These are phyloP conservation scores for Aspergillus luchuensis DNA, from an alignment of 2,329 filamentous ascomycete species.

Conservation along the genomic window DNA sequence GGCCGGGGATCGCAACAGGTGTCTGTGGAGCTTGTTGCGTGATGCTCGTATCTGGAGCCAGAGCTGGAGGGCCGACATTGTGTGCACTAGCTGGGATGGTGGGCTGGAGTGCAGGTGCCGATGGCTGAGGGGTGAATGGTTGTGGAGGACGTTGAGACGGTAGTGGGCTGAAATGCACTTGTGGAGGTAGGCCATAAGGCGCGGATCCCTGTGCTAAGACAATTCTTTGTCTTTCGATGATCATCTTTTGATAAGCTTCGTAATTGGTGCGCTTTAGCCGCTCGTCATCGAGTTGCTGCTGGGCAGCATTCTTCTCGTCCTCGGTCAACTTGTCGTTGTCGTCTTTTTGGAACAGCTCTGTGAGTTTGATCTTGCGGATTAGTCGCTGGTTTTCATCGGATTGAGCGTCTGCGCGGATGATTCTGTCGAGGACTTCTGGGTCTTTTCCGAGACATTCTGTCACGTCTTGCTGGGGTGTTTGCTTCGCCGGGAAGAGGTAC, in stretches of 20 bases:
- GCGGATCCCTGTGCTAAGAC: background rate
- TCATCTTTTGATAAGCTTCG: constrained; percentile 31
- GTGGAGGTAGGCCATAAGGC: too few relatives aligned
- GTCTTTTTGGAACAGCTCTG: constrained; percentile 73
- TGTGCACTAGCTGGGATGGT: constrained; percentile 12
- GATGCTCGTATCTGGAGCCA: constrained; percentile 27
- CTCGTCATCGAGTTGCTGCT: constrained; percentile 47
- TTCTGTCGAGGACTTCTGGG: constrained; percentile 60
- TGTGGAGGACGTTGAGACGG: background rate
- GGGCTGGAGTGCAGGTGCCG: background rate
- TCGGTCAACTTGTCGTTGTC: constrained; percentile 64
- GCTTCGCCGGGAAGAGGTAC: constrained; percentile 62
- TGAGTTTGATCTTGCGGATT: constrained; percentile 59
- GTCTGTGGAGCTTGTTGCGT: background rate
- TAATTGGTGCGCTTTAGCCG: constrained; percentile 42
- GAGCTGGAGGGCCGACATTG: constrained; percentile 24
- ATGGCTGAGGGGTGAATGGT: background rate
- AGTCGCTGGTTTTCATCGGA: constrained; percentile 16
- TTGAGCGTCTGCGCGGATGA: constrained; percentile 30
- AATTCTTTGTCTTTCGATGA: constrained; percentile 21
- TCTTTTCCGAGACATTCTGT: constrained; percentile 61
- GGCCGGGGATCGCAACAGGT: background rate
- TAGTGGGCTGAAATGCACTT: too few relatives aligned
- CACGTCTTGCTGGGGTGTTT: constrained; percentile 56
- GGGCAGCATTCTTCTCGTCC: constrained; percentile 62